Conservation (phyloP, 768 basidiomycete species). For the Sistotremastrum suecicum region DNA sequence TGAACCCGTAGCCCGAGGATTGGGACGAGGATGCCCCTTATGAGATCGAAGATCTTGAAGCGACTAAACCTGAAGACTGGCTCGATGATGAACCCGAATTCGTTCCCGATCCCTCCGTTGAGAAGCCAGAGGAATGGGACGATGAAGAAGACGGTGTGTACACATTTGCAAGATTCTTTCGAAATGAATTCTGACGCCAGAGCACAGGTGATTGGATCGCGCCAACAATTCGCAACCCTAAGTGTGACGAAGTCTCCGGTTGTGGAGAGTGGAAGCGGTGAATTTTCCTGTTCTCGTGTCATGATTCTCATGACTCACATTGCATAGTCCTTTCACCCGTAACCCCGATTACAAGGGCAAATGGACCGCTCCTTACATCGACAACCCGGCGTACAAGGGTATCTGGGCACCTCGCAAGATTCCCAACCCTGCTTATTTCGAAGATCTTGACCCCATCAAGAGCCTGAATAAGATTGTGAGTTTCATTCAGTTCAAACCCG, state of each 20-base stretch:
- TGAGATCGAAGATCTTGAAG: slow-evolving; percentile 78
- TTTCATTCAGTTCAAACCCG: neutral
- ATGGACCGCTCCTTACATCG: slow-evolving; percentile 89
- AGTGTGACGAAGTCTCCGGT: slow-evolving; percentile 78
- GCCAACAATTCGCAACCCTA: slow-evolving; percentile 80
- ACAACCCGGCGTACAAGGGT: slow-evolving; percentile 97
- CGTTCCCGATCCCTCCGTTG: slow-evolving; percentile 71
- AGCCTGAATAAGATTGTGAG: slow-evolving; percentile 73
- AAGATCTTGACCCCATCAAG: slow-evolving; percentile 74
- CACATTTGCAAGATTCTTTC: too few species aligned
- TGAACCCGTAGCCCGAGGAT: slow-evolving; percentile 55
- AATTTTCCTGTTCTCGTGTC: slow-evolving; percentile 7
- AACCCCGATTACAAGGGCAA: slow-evolving; percentile 98
- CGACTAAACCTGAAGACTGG: slow-evolving; percentile 90
- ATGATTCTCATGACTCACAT: neutral
- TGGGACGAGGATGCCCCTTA: slow-evolving; percentile 98
- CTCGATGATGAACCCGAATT: slow-evolving; percentile 71
- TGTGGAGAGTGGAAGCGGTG: slow-evolving; percentile 92
- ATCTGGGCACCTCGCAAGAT: slow-evolving; percentile 88
- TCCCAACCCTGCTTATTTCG: slow-evolving; percentile 80
- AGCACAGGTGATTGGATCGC: slow-evolving; percentile 80
- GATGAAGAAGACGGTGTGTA: slow-evolving; percentile 70
- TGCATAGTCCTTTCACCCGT: slow-evolving; percentile 58
- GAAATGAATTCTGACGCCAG: too few species aligned
- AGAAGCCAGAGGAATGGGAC: slow-evolving; percentile 99